Percentiles rank a stretch among this genome's conserved stretches.
These are phyloP conservation scores for Syzygium aqueum DNA, from an alignment of 345 rosid genomes.

Conservation along the genomic window DNA sequence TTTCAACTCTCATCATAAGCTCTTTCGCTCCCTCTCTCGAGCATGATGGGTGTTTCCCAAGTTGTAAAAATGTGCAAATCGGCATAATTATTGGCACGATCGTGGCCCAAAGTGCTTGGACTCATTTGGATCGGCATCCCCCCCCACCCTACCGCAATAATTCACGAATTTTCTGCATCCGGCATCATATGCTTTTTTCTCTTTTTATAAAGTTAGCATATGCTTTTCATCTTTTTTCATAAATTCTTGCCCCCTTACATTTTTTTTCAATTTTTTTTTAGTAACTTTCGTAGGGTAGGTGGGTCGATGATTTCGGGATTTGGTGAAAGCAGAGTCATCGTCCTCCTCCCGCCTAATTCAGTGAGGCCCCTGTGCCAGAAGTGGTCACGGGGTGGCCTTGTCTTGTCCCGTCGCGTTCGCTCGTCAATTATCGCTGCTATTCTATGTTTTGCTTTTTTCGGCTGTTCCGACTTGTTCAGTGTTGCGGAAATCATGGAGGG, in stretches of 20 bases:
- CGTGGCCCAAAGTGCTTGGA: background rate
- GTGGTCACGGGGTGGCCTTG: background rate
- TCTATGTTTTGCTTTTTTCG: background rate
- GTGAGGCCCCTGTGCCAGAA: background rate
- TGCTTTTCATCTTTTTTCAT: background rate
- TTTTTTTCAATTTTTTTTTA: background rate
- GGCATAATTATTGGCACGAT: background rate
- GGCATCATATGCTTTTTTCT: background rate
- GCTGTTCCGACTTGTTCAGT: background rate
- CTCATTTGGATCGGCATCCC: background rate
- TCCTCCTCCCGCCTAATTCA: background rate
- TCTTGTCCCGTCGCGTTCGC: background rate
- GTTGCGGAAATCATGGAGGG: background rate
- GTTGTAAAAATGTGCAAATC: background rate
- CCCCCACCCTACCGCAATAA: background rate
- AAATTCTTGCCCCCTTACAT: rapidly evolving
- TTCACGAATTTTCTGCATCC: background rate
- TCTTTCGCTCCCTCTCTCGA: background rate
- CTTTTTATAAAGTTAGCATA: background rate
- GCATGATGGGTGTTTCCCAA: background rate
- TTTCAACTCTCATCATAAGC: background rate
- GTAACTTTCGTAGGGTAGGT: background rate
- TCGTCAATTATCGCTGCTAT: background rate
- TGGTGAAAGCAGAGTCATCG: background rate
- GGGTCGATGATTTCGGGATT: background rate